These are phyloP conservation scores for Asclepias syriaca DNA, from an alignment of 257 asterid species.

Conservation along the genomic window DNA sequence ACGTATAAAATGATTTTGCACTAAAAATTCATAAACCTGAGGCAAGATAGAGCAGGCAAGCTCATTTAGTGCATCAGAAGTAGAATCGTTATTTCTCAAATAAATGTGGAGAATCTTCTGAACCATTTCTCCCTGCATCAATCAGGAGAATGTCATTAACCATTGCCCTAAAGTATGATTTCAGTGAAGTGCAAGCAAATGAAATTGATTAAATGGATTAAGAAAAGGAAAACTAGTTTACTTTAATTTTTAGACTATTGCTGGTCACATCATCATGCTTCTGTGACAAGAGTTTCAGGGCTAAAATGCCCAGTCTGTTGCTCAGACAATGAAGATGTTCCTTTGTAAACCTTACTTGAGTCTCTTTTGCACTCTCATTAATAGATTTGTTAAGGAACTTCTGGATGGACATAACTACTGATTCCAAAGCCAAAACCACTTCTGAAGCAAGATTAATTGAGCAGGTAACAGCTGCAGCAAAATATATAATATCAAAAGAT, in stretches of 20 bases:
- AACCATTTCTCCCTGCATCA: slow-evolving; percentile 70
- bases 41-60: slow-evolving; percentile 68
- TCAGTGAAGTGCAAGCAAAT: background rate
- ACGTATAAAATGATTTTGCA: background rate
- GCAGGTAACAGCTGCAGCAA: slow-evolving; percentile 51
- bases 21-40: slow-evolving; percentile 42
- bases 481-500: slow-evolving; percentile 9
- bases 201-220: background rate
- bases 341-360: slow-evolving; percentile 34
- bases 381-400: slow-evolving; percentile 33
- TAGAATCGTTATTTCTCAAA: slow-evolving; percentile 56
- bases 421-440: slow-evolving; percentile 58
- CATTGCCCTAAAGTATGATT: slow-evolving; percentile 4
- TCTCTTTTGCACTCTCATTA: slow-evolving; percentile 35
- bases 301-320: slow-evolving; percentile 56
- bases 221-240: slow-evolving; percentile 25
- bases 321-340: slow-evolving; percentile 49
- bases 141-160: slow-evolving; percentile 9
- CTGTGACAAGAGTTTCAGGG: slow-evolving; percentile 62
- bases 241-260: slow-evolving; percentile 54
- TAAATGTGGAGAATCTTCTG: slow-evolving; percentile 75
- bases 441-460: slow-evolving; percentile 76
- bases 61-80: slow-evolving; percentile 57
- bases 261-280: slow-evolving; percentile 47
- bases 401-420: slow-evolving; percentile 49